Percentiles rank a stretch among this genome's conserved stretches.
Conservation (phyloP, 345 rosid species). For the Carallia brachiata region DNA sequence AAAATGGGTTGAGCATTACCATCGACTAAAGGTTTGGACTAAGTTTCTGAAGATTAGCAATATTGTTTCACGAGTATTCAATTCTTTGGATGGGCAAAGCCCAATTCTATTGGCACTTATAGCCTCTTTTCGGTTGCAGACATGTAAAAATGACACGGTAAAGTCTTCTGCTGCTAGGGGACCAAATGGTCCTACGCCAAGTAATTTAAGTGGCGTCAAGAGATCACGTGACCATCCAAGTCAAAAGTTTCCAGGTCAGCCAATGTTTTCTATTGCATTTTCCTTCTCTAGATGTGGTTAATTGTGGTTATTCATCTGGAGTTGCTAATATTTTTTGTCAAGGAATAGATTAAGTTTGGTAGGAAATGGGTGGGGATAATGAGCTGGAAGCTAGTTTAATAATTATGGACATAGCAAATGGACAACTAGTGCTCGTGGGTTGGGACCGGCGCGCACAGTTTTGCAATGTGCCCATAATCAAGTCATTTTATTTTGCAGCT, state of each 20-base stretch:
- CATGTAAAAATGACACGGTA: conserved; percentile 29
- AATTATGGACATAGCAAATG: too few relatives aligned
- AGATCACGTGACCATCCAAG: conserved; percentile 47
- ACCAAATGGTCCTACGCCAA: conserved; percentile 33
- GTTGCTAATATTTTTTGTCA: neutral
- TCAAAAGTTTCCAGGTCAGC: conserved; percentile 58
- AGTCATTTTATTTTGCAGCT: too few relatives aligned
- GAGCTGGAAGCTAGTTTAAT: too few relatives aligned
- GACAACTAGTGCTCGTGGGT: too few relatives aligned
- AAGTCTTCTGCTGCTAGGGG: conserved; percentile 38
- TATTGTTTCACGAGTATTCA: conserved; percentile 6
- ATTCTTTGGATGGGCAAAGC: conserved; percentile 4
- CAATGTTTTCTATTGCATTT: neutral
- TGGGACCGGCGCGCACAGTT: too few relatives aligned
- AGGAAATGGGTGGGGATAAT: too few relatives aligned
- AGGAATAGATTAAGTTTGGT: too few relatives aligned
- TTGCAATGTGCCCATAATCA: neutral
- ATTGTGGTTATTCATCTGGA: neutral
- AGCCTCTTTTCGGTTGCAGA: conserved; percentile 45
- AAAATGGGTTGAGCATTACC: conserved; percentile 64
- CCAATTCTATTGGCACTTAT: conserved; percentile 15
- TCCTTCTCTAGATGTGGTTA: neutral
- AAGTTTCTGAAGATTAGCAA: conserved; percentile 8
- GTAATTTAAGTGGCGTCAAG: conserved; percentile 39
- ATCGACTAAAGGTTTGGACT: conserved; percentile 54